Evolutionary conservation across 257 asterid genomes (phyloP).

Genomic region (Apocynum venetum): DNA sequence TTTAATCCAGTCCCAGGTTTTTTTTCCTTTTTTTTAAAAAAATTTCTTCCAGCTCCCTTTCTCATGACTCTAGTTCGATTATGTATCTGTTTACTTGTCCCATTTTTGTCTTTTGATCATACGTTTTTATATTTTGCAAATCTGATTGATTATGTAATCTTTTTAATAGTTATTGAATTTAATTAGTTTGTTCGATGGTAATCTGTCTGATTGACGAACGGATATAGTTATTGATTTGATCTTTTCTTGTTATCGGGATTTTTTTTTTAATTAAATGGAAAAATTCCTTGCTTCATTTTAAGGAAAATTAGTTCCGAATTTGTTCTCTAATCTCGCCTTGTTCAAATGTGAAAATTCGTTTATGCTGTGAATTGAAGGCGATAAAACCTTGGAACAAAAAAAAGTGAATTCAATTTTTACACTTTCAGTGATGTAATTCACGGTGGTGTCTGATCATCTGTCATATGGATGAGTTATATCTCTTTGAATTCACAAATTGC

Average conservation of each 20-base stretch:
- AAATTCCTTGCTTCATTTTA: slow-evolving; percentile 8
- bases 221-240: not conserved
- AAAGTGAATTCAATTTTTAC: slow-evolving; percentile 4
- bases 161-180: not conserved
- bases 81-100: not conserved
- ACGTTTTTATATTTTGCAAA: too few relatives aligned
- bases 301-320: not conserved
- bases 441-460: not conserved
- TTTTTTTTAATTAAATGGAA: not conserved
- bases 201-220: slow-evolving; percentile 14
- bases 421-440: not conserved
- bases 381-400: not conserved
- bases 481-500: not conserved
- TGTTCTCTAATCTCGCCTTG: not conserved
- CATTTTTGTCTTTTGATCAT: not conserved
- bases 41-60: not conserved
- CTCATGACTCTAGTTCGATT: not conserved
- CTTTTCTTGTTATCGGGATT: not conserved
- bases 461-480: slow-evolving; percentile 1
- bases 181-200: slow-evolving; percentile 10
- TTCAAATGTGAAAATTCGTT: not conserved
- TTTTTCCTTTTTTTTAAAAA: not conserved
- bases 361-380: not conserved
- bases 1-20: slow-evolving; percentile 5
- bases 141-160: not conserved